Conservation (phyloP, 2,329 filamentous ascomycete species). For the Cercospora citrullina region DNA sequence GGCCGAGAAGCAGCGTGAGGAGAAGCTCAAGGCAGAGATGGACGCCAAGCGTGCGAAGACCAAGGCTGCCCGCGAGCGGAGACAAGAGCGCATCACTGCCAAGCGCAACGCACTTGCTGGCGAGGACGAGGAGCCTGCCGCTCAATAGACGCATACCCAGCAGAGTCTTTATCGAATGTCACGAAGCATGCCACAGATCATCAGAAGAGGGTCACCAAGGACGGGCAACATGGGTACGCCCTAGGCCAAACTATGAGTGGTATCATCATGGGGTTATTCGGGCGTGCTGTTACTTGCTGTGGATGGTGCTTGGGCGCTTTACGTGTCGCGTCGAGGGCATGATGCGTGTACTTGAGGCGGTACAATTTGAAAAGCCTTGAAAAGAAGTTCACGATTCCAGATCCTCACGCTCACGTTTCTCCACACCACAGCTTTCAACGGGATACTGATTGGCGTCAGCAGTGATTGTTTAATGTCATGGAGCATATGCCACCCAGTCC, state of each 20-base stretch:
- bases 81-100: conserved; percentile 83
- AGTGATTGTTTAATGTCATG: not conserved
- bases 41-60: conserved; percentile 99
- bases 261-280: conserved; percentile 30
- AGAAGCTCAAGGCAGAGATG: conserved; percentile 98
- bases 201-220: conserved; percentile 29
- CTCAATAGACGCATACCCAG: conserved; percentile 26
- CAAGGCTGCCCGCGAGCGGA: conserved; percentile 99
- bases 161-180: conserved; percentile 21
- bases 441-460: not conserved
- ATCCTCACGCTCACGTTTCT: not conserved
- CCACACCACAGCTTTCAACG: not conserved
- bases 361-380: conserved; percentile 27
- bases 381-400: conserved; percentile 20
- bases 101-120: conserved; percentile 86
- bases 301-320: conserved; percentile 29
- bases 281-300: conserved; percentile 31
- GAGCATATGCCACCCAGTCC: not conserved
- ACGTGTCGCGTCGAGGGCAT: conserved; percentile 22
- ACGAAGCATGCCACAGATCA: conserved; percentile 25
- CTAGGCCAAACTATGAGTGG: conserved; percentile 28
- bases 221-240: conserved; percentile 28
- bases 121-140: conserved; percentile 53
- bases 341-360: conserved; percentile 29
- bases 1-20: conserved; percentile 98